Percentiles rank a stretch among this genome's conserved stretches.
Evolutionary conservation across 768 basidiomycete genomes (phyloP).

Genomic region (Auricularia heimuer): DNA sequence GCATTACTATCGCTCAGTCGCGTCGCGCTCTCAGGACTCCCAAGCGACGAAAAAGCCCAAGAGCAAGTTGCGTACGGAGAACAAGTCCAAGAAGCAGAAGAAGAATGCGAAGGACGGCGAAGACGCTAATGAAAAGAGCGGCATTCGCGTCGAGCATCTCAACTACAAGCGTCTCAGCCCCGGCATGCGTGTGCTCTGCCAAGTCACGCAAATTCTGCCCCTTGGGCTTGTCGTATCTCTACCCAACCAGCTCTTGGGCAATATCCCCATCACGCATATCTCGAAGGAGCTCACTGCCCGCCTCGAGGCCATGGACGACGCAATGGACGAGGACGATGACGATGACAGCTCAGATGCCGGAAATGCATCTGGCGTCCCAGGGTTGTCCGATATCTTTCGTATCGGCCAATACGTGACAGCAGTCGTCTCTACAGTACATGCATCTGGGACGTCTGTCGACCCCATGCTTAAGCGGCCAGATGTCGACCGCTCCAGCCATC

Average conservation of each 20-base stretch:
- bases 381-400: slow-evolving; percentile 63
- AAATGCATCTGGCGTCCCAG: slow-evolving; percentile 38
- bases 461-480: not conserved
- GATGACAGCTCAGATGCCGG: slow-evolving; percentile 35
- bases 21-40: not conserved
- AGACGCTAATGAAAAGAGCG: slow-evolving; percentile 36
- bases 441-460: slow-evolving; percentile 56
- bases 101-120: slow-evolving; percentile 22
- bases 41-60: slow-evolving; percentile 8
- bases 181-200: slow-evolving; percentile 84
- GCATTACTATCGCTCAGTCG: not conserved
- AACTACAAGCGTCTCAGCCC: slow-evolving; percentile 85
- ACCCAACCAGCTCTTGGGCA: slow-evolving; percentile 90
- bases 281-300: slow-evolving; percentile 65
- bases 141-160: slow-evolving; percentile 77
- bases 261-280: slow-evolving; percentile 90
- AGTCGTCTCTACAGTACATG: slow-evolving; percentile 59
- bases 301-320: slow-evolving; percentile 51
- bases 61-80: not conserved
- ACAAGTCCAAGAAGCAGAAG: slow-evolving; percentile 31
- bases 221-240: slow-evolving; percentile 86
- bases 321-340: slow-evolving; percentile 28
- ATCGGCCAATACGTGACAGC: slow-evolving; percentile 83
- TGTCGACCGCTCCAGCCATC: slow-evolving; percentile 52
- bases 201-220: slow-evolving; percentile 77